Evolutionary conservation across 129 eudicot species (phyloP), one percentile per base, ranked within the genome.

Genomic region (Ambrosia trifida): DNA sequence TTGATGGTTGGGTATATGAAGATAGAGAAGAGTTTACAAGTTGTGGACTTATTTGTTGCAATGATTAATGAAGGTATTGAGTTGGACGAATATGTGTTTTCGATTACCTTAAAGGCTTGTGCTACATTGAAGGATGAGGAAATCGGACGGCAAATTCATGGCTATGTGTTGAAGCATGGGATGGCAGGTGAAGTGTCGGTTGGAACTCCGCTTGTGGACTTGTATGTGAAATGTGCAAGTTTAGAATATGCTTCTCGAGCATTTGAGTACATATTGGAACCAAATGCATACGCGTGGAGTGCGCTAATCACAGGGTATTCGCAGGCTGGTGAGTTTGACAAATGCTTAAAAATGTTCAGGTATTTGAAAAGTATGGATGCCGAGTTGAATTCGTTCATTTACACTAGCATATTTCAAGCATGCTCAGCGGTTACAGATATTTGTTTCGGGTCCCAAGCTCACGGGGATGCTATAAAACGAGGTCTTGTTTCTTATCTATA

Each of bases 271-370:
- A 84, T 84, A 40, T 53, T 41, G 30, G 83, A 80, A 70, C 85
- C 85, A 13, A 84, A 84, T 73, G 78, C 78, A 63, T 83, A 72
- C 66, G 59, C 87, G 20, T 79, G 87, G 87, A 80, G 81, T 83
- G 84, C 84, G 47, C 30, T 83, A 49, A 61, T 80, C 30, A 72
- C 84, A 4, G 82, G 87, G 3, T 83, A 83, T 56, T 66, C 73
- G 3, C 87, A 69, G 65, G 68, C 49, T 9, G 78, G 80, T 52
- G 84, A 79, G 41, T 76, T 72, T 61, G 79, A 68, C 14, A 64
- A 79, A 46, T 79, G 84, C 40, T 20, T 75, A 41, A 62, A 72
- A 56, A 18, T 73, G 53, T 83, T 83, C 35, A 79, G 73, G 60
- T 67, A 70, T 44, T 63, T 83, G 43, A 79, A 83, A 51, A 76